phyloP scores from a whole-genome alignment of 2,329 filamentous ascomycete species.

The Colletotrichum sublineola region DNA sequence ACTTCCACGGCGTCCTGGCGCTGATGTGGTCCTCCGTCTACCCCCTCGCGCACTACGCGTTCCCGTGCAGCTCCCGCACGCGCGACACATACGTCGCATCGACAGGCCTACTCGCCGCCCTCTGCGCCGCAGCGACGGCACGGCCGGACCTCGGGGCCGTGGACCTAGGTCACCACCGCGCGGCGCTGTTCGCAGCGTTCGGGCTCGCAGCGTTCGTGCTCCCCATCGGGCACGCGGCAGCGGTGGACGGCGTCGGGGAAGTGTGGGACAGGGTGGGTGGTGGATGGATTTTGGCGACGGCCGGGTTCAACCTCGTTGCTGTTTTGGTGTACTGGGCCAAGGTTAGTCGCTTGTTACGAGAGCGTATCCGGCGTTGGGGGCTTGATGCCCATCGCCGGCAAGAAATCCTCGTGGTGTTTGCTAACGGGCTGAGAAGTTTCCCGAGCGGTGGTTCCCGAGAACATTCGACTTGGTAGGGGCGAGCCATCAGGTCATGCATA shows the following conservation, averaged over 20 bases:
- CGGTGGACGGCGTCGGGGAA: conserved; percentile 7
- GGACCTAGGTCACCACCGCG: conserved; percentile 38
- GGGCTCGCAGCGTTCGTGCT: conserved; percentile 29
- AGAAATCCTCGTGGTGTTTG: background rate
- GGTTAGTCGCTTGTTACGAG: conserved; percentile 4
- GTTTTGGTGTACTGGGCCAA: conserved; percentile 37
- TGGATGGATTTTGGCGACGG: conserved; percentile 29
- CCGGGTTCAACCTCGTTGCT: conserved; percentile 28
- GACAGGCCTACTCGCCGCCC: conserved; percentile 52
- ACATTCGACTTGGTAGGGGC: conserved; percentile 61
- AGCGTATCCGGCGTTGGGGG: too few species aligned
- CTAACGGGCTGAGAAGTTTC: conserved; percentile 50
- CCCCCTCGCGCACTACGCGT: conserved; percentile 69
- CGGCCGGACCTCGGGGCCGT: conserved; percentile 32
- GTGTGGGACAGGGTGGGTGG: conserved; percentile 29
- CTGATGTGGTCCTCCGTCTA: conserved; percentile 74
- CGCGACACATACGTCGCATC: conserved; percentile 54
- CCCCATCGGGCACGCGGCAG: conserved; percentile 32
- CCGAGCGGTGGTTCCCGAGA: conserved; percentile 58
- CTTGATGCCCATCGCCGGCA: background rate
- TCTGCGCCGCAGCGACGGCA: conserved; percentile 50
- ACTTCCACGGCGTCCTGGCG: conserved; percentile 72
- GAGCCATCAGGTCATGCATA: conserved; percentile 64
- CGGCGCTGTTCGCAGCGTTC: conserved; percentile 31
- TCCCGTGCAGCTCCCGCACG: conserved; percentile 52